phyloP scores from a whole-genome alignment of 129 eudicot species.

The Saposhnikovia divaricata region DNA sequence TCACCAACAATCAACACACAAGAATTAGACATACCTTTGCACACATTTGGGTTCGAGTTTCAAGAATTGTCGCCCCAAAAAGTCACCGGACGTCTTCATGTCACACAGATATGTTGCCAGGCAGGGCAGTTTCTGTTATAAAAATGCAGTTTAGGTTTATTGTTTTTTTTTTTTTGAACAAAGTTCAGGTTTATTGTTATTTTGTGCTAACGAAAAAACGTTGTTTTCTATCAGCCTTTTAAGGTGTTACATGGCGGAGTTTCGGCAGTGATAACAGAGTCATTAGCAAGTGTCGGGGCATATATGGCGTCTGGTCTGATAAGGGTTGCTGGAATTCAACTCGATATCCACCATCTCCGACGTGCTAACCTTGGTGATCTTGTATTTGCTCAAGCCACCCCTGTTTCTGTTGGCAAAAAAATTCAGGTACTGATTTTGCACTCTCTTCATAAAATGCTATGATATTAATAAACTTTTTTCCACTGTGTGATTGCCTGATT shows the following conservation, averaged over 20 bases:
- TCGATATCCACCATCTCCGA: constrained; percentile 67
- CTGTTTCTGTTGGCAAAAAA: constrained; percentile 20
- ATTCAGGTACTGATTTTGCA: not conserved
- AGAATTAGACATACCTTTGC: constrained; percentile 52
- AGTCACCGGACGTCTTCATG: constrained; percentile 61
- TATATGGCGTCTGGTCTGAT: constrained; percentile 65
- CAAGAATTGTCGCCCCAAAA: constrained; percentile 43
- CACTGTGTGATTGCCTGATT: too few relatives aligned
- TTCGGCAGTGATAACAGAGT: constrained; percentile 73
- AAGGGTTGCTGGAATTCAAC: constrained; percentile 80
- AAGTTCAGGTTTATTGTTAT: too few relatives aligned
- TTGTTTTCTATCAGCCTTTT: constrained; percentile 37
- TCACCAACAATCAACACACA: constrained; percentile 23
- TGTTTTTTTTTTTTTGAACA: too few relatives aligned
- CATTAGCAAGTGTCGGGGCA: constrained; percentile 80
- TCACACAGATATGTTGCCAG: constrained; percentile 70
- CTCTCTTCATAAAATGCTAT: too few relatives aligned
- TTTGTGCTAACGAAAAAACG: not conserved
- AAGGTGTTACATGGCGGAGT: constrained; percentile 93
- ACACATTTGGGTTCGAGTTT: constrained; percentile 54
- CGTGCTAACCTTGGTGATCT: constrained; percentile 71
- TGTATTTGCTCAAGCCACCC: constrained; percentile 67
- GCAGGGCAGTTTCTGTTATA: too few relatives aligned
- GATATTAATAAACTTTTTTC: too few relatives aligned
- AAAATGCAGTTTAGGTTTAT: too few relatives aligned